Conservation (phyloP, 441 rosid genomes). For the Arabidopsis lyrata region DNA sequence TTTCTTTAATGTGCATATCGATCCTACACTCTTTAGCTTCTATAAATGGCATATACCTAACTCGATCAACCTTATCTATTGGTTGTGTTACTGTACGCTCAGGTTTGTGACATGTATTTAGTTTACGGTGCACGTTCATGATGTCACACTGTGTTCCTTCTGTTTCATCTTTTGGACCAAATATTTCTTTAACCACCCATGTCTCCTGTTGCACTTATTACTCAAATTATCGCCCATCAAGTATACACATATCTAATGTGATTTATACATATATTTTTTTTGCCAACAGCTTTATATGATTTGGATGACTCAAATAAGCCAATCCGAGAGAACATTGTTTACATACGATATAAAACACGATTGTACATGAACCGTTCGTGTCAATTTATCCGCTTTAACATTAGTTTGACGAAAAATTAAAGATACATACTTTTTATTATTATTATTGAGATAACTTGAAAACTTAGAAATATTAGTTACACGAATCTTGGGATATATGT, state of each 20-base stretch:
- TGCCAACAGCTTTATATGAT: too few species aligned
- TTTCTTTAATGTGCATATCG: slow-evolving; percentile 6
- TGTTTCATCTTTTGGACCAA: background rate
- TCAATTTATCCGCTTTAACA: too few species aligned
- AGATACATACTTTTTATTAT: background rate
- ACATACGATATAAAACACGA: too few species aligned
- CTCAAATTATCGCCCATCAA: background rate
- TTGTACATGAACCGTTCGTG: too few species aligned
- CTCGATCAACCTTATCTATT: background rate
- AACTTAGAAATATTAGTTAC: background rate
- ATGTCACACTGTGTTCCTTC: slow-evolving; percentile 17
- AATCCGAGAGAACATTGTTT: too few species aligned
- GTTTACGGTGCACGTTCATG: slow-evolving; percentile 27
- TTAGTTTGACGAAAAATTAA: too few species aligned
- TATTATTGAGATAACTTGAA: background rate
- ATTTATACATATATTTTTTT: too few species aligned
- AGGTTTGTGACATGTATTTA: slow-evolving; percentile 10
- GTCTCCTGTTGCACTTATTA: slow-evolving; percentile 4
- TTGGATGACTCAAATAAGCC: too few species aligned
- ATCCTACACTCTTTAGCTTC: slow-evolving; percentile 21
- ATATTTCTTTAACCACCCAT: slow-evolving; percentile 10
- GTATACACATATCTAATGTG: background rate
- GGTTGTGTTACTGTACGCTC: background rate
- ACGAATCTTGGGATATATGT: background rate
- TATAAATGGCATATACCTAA: slow-evolving; percentile 22